Evolutionary conservation across 192 early-diverging fungal genomes (phyloP).

Genomic region (Linnemannia zychae): DNA sequence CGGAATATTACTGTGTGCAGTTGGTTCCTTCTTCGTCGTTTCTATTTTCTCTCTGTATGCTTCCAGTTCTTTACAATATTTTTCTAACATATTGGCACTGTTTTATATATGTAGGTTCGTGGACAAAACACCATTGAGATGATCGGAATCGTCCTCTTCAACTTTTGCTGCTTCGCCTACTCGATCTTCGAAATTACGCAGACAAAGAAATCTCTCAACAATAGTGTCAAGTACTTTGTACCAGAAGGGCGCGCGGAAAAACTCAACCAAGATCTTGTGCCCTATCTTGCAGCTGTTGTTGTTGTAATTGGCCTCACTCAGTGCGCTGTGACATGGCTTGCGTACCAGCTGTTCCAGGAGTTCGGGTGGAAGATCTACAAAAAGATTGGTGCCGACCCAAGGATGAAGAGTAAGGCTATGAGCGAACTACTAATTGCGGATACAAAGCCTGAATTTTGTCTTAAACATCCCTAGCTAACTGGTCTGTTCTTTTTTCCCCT

Average conservation of each 20-base stretch:
- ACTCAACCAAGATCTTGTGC: not conserved
- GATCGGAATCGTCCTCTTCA: conserved; percentile 76
- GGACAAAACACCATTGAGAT: conserved; percentile 83
- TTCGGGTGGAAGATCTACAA: conserved; percentile 75
- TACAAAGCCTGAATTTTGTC: not conserved
- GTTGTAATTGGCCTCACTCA: conserved; percentile 40
- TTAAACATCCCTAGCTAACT: not conserved
- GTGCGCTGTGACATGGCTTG: conserved; percentile 42
- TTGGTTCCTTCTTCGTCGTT: not conserved
- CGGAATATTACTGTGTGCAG: not conserved
- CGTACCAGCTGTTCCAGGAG: conserved; percentile 59
- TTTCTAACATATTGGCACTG: not conserved
- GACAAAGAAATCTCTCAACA: conserved; percentile 41
- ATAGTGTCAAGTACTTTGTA: conserved; percentile 11
- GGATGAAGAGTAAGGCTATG: conserved; percentile 65
- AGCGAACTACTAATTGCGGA: not conserved
- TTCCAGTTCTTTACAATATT: not conserved
- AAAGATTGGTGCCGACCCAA: conserved; percentile 73
- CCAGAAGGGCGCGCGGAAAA: not conserved
- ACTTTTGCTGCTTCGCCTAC: conserved; percentile 74
- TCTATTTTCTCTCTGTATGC: not conserved
- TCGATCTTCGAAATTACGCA: conserved; percentile 77
- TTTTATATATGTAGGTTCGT: conserved; percentile 62
- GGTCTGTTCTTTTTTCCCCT: not conserved
- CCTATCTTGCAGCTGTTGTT: conserved; percentile 23